Evolutionary conservation across 495 filamentous ascomycete species (phyloP), one percentile per base, ranked within the genome.

Genomic region (Aeminium ludgeri): DNA sequence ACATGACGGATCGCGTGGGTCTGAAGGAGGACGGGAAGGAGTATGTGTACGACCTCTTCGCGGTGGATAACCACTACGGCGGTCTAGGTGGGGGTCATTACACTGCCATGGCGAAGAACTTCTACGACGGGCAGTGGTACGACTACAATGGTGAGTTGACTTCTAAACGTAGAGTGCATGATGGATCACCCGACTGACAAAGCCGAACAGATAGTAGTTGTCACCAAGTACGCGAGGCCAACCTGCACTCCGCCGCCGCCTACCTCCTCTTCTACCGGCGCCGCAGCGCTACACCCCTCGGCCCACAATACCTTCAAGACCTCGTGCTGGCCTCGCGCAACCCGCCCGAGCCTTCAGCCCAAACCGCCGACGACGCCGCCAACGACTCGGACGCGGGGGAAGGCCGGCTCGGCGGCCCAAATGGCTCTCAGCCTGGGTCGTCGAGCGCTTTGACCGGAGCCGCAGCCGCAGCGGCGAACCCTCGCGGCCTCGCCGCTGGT

Each of bases 241-340:
- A 54, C 29, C 68, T 82, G 6, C 69, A 82, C 28, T 76, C 74
- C 2, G 49, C 72, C 4, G 72, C 77, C 17, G 91, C 89, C 0
- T 97, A 97, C 57, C 75, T 97, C 7, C 65, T 97, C 28, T 97
- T 97, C 68, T 97, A 96, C 61, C 80, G 89, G 20, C 85, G 91
- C 39, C 80, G 82, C 43, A 82, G 83, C 8, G 61, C 68, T 4
- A 62, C 53, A 18, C 76, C 82, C 23, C 69, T 97, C 27, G 89
- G 89, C 33, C 85, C 85, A 13, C 68, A 72, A 5, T 68, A 68
- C 41, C 76, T 85, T 31, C 66, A 84, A 44, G 60, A 78, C 47
- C 68, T 89, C 30, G 61, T 83, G 30, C 66, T 70, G n/a, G 65
- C 66, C 29, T 67, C 64, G 42, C 63, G 61, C 38, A 64, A 70